Evolutionary conservation across 179 eudicot species (phyloP).

Genomic region (Silene noctiflora): DNA sequence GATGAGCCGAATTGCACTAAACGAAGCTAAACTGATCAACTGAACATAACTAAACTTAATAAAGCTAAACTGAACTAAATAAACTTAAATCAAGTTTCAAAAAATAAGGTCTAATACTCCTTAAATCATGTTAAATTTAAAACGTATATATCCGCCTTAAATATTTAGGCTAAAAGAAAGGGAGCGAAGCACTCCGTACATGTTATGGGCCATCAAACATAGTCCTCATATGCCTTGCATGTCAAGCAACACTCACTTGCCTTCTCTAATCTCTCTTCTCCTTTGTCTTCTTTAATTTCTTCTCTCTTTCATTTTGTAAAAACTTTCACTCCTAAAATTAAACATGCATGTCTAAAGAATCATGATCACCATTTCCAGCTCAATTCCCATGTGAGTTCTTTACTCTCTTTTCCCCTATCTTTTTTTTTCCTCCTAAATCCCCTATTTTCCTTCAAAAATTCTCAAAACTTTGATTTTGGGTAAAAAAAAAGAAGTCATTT

Average conservation of each 20-base stretch:
- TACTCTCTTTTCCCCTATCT: conserved; percentile 17
- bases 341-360: conserved; percentile 50
- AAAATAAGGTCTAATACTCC: too few relatives aligned
- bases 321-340: not conserved
- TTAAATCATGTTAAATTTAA: too few relatives aligned
- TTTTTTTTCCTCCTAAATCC: not conserved
- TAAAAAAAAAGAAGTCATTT: too few relatives aligned
- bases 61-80: too few relatives aligned
- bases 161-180: too few relatives aligned
- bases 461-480: conserved; percentile 13
- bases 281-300: not conserved
- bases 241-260: conserved; percentile 58
- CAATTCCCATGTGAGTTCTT: conserved; percentile 59
- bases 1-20: too few relatives aligned
- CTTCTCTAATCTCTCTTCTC: conserved; percentile 24
- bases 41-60: too few relatives aligned
- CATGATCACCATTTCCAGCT: conserved; percentile 53
- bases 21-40: too few relatives aligned
- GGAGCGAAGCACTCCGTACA: not conserved
- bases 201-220: conserved; percentile 47
- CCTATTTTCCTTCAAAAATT: not conserved
- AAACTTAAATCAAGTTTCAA: too few relatives aligned
- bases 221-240: conserved; percentile 71
- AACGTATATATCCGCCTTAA: too few relatives aligned
- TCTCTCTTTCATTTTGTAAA: not conserved